Percentiles rank a stretch among this genome's conserved stretches.
Evolutionary conservation across 345 rosid species (phyloP).

Genomic region (Arabidopsis thaliana): DNA sequence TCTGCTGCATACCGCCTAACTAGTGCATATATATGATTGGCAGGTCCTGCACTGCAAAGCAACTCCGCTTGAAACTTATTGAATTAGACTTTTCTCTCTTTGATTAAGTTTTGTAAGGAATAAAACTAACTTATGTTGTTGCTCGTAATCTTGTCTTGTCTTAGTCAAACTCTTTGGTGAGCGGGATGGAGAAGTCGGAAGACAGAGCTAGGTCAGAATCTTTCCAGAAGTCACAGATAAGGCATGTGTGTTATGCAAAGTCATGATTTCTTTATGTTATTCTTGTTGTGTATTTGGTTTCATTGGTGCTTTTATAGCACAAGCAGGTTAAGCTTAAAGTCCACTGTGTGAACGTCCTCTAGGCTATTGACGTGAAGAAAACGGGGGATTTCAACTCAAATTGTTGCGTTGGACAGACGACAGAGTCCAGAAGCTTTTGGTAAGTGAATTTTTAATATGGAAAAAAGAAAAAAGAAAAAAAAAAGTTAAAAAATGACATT

Average conservation of each 20-base stretch:
- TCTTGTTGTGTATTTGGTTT: conserved; percentile 23
- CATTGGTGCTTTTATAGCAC: conserved; percentile 35
- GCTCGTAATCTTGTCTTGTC: conserved; percentile 37
- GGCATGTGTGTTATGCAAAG: conserved; percentile 57
- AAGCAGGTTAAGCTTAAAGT: conserved; percentile 49
- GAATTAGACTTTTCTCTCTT: conserved; percentile 41
- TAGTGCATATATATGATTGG: conserved; percentile 67
- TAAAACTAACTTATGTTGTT: conserved; percentile 36
- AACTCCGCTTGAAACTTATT: conserved; percentile 57
- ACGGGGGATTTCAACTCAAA: conserved; percentile 14
- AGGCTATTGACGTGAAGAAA: conserved; percentile 46
- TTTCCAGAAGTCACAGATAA: conserved; percentile 60
- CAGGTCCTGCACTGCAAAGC: conserved; percentile 76
- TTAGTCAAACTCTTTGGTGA: conserved; percentile 50
- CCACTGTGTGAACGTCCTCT: conserved; percentile 46
- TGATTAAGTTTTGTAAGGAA: conserved; percentile 20
- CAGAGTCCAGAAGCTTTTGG: conserved; percentile 28
- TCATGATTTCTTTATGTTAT: conserved; percentile 35
- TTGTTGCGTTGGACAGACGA: conserved; percentile 30
- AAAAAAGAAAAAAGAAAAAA: neutral
- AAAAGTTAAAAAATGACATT: neutral
- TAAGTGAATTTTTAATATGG: conserved; percentile 35
- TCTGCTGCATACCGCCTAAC: conserved; percentile 50
- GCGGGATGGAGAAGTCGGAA: conserved; percentile 50
- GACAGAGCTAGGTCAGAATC: conserved; percentile 76